These are phyloP conservation scores for Aquilaria agallochum DNA, from an alignment of 441 rosid genomes.

Conservation along the genomic window DNA sequence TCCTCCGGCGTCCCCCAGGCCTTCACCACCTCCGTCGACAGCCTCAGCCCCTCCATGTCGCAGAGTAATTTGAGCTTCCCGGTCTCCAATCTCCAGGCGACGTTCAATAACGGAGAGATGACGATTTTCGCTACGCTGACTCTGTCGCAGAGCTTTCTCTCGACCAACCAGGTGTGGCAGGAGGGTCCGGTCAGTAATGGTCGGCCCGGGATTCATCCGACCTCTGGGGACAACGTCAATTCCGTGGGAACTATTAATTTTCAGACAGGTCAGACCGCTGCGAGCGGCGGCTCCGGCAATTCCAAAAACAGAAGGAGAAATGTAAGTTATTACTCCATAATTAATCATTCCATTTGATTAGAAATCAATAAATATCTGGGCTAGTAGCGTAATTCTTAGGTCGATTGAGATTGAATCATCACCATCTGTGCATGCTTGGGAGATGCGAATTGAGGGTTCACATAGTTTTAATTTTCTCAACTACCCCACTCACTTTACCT, in stretches of 20 bases:
- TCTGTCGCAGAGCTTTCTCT: conserved; percentile 16
- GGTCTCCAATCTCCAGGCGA: conserved; percentile 33
- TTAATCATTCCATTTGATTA: background rate
- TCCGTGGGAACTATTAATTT: conserved; percentile 34
- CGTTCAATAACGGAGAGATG: conserved; percentile 27
- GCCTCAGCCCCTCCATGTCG: background rate
- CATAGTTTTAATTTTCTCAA: no score
- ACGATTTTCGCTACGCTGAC: conserved; percentile 57
- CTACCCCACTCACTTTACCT: no score
- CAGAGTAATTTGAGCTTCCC: conserved; percentile 31
- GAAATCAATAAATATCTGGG: no score
- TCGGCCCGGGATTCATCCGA: background rate
- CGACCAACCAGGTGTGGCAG: conserved; percentile 51
- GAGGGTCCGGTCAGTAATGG: conserved; percentile 29
- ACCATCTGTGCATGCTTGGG: no score
- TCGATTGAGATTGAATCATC: no score
- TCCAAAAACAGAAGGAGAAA: conserved; percentile 35
- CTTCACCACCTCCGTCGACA: conserved; percentile 28
- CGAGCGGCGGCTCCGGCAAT: conserved; percentile 22
- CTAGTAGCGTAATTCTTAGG: no score
- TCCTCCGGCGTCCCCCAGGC: conserved; percentile 27
- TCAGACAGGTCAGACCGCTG: conserved; percentile 24
- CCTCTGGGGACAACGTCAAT: conserved; percentile 14
- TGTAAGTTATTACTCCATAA: conserved; percentile 22
- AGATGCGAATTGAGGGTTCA: no score